These are phyloP conservation scores for Stylonectria norvegica DNA, from an alignment of 2,329 filamentous ascomycete species.

Conservation along the genomic window DNA sequence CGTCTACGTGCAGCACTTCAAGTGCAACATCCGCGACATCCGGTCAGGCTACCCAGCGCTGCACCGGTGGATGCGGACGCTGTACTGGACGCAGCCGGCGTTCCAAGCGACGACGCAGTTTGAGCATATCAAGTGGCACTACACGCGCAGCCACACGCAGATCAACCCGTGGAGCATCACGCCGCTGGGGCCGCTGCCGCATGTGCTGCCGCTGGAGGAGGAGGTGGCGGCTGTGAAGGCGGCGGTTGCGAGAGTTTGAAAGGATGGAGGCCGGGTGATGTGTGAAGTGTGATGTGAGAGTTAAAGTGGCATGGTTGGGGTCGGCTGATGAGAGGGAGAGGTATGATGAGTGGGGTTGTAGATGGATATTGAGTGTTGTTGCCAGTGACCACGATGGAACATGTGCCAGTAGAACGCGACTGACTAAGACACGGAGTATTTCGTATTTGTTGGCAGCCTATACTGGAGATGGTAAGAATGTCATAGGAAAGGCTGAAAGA, in stretches of 20 bases:
- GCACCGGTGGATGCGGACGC: constrained; percentile 74
- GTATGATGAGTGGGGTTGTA: too few relatives aligned
- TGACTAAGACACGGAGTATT: too few relatives aligned
- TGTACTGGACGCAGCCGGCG: constrained; percentile 80
- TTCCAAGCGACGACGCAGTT: constrained; percentile 85
- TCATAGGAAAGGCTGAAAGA: too few relatives aligned
- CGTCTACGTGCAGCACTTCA: constrained; percentile 85
- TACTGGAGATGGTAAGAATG: too few relatives aligned
- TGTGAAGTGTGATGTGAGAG: too few relatives aligned
- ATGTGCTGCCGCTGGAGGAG: constrained; percentile 73
- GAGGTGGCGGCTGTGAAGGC: constrained; percentile 63
- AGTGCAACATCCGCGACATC: constrained; percentile 83
- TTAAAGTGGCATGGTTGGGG: too few relatives aligned
- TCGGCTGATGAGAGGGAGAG: too few relatives aligned
- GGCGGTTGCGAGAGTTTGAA: not conserved
- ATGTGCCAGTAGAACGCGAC: too few relatives aligned
- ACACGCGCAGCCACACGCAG: constrained; percentile 59
- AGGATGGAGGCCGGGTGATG: not conserved
- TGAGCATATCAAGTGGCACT: constrained; percentile 87
- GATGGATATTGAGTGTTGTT: too few relatives aligned
- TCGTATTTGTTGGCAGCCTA: too few relatives aligned
- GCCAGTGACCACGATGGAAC: too few relatives aligned
- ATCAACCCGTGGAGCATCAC: constrained; percentile 73
- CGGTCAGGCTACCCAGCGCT: constrained; percentile 76
- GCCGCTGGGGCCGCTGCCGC: constrained; percentile 77